Conservation (phyloP, 345 rosid genomes). For the Streptanthus diversifolius region DNA sequence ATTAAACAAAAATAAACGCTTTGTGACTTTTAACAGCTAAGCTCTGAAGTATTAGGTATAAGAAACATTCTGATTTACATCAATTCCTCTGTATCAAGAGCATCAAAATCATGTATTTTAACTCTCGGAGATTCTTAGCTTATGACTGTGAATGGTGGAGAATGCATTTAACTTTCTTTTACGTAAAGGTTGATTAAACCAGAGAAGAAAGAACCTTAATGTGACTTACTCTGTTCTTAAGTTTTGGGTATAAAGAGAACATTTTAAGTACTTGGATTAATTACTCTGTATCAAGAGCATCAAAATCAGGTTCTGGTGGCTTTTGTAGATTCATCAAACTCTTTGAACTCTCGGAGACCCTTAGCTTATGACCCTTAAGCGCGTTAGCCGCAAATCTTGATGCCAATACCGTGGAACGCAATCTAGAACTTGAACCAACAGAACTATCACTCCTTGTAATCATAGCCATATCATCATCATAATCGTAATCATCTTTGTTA, state of each 20-base stretch:
- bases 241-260: background rate
- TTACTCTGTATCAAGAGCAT: conserved; percentile 15
- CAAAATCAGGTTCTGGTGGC: conserved; percentile 77
- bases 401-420: conserved; percentile 59
- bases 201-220: background rate
- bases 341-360: conserved; percentile 21
- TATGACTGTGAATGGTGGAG: background rate
- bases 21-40: background rate
- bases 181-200: background rate
- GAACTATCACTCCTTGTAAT: conserved; percentile 6
- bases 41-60: background rate
- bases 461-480: conserved; percentile 31
- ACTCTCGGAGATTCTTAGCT: background rate
- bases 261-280: background rate
- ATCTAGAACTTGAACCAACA: conserved; percentile 27
- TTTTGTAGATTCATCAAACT: conserved; percentile 49
- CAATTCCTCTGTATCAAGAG: background rate
- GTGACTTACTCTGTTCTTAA: background rate
- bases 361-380: conserved; percentile 43
- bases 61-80: background rate
- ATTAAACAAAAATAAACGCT: background rate
- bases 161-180: background rate
- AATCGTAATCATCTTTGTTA: conserved; percentile 27
- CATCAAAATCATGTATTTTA: background rate
- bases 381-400: conserved; percentile 75